Percentiles rank a stretch among this genome's conserved stretches.
These are phyloP conservation scores for Moringa oleifera DNA, from an alignment of 345 rosid species.

Conservation along the genomic window DNA sequence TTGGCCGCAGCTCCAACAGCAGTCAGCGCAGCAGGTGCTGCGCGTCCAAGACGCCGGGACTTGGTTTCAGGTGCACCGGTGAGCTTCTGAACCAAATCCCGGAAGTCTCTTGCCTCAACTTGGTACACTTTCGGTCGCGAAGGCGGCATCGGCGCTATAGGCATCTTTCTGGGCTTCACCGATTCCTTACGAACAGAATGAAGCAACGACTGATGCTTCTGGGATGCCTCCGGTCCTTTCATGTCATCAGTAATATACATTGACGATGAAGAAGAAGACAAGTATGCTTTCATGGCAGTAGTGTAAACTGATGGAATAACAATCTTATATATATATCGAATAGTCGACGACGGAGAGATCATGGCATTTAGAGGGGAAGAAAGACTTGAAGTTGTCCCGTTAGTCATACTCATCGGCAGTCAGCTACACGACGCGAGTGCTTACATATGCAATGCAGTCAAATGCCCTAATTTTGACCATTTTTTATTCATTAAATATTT, in stretches of 20 bases:
- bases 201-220: slow-evolving; percentile 34
- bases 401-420: no score
- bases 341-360: slow-evolving; percentile 2
- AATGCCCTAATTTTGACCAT: slow-evolving; percentile 26
- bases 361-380: not conserved
- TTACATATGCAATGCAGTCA: slow-evolving; percentile 13
- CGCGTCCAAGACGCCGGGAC: slow-evolving; percentile 28
- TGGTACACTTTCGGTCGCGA: slow-evolving; percentile 63
- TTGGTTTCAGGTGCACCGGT: slow-evolving; percentile 45
- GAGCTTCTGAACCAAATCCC: slow-evolving; percentile 80
- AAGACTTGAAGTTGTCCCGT: slow-evolving; percentile 7
- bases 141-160: slow-evolving; percentile 57
- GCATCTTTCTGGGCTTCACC: slow-evolving; percentile 58
- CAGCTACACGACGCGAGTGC: no score
- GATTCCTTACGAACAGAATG: slow-evolving; percentile 51
- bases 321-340: not conserved
- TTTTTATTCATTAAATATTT: not conserved
- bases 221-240: not conserved
- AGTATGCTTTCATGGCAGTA: slow-evolving; percentile 29
- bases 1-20: no score
- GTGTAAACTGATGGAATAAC: not conserved
- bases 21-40: slow-evolving; percentile 43
- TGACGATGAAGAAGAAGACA: slow-evolving; percentile 24
- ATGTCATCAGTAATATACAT: no score
- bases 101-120: slow-evolving; percentile 71